Evolutionary conservation across 2,329 filamentous ascomycete species (phyloP), one percentile per base, ranked within the genome.

Genomic region (Juglanconis oblonga): DNA sequence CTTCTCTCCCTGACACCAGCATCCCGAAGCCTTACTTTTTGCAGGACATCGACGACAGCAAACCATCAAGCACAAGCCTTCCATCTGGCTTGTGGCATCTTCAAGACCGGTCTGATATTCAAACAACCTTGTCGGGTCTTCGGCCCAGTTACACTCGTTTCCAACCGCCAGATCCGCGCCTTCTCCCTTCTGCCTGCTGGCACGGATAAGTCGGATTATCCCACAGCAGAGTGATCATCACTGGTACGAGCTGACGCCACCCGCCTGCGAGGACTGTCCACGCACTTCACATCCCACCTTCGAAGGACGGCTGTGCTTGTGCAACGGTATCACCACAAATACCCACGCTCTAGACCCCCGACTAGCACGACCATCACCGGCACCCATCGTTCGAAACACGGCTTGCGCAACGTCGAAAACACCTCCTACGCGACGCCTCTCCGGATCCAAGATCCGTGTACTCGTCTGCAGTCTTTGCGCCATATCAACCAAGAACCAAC

Each of bases 91-190:
- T n/a, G 17, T 17, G n/a, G 5, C 3, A 5, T 3, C 44, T 8
- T n/a, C 44, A 47, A 24, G 31, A 14, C 13, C 31, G 8, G 13
- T 38, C 17, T 3, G n/a, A 54, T 50, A 57, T 53, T 59, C 47
- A 24, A 17, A n/a, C 9, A 9, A 31, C 51, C 2, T 44, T 38
- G 24, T 40, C 53, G 79, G 80, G 79, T 79, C 76, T 83, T 69
- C 63, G 78, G 83, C 71, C 81, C 80, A 70, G 76, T 84, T 83
- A 72, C 81, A 70, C 72, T 84, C 81, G 80, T 80, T 81, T 71
- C 53, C 38, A 14, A 45, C 32, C 31, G 54, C 11, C 56, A 52
- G 33, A 32, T 4, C n/a, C 42, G 31, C 31, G 11, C 40, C 11
- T 40, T 38, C 14, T 13, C 38, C 17, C 17, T 24, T 24, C 17